Base-by-base conservation (phyloP, 371 early-diverging fungal genomes). In the Zopfochytrium polystomum region DNA sequence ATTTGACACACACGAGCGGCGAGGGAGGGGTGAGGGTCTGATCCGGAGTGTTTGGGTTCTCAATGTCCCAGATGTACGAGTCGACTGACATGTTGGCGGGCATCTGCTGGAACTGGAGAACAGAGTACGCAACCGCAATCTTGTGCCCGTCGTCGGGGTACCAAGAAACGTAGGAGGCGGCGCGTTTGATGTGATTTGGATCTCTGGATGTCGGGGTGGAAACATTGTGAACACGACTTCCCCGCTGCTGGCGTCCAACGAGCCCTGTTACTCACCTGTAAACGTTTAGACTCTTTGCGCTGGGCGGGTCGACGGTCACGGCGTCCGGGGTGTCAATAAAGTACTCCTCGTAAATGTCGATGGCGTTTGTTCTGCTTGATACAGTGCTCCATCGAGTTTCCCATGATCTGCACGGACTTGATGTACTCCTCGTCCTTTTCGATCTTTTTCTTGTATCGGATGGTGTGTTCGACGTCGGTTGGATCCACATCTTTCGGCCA, bases 401-500 rank as follows among this genome's bases (percentile, higher is more conserved):
- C 79, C 54, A 82, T 64, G 6, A 27, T 38, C 60, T 78, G 72
- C 25, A 82, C 75, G 22, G 66, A 60, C 29, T 73, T 72, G 29
- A 78, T 67, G 60, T 79, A 82, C 58, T 80, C 81, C 44, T 82
- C 83, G 65, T 82, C 83, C 66, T 82, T 82, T 60, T 82, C 83
- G 29, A 82, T 75, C 67, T 82, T 82, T 50, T 80, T 78, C 25
- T 80, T 67, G 62, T 72, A 82, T 27, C 83, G 73, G 51, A 80
- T 79, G 13, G 80, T 82, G 54, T 82, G 83, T 57, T 82, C 83
- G 0, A 74, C 79, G 58, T 82, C 83, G 9, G 63, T 71, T 2
- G 76, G 57, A 56, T 82, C 83, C 2, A 82, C 81, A 64, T 82
- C 83, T 55, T 78, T 81, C 20, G 83, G 83, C 83, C 83, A 82